Evolutionary conservation across 495 filamentous ascomycete genomes (phyloP).

Genomic region (Aspergillus carlsbadensis): DNA sequence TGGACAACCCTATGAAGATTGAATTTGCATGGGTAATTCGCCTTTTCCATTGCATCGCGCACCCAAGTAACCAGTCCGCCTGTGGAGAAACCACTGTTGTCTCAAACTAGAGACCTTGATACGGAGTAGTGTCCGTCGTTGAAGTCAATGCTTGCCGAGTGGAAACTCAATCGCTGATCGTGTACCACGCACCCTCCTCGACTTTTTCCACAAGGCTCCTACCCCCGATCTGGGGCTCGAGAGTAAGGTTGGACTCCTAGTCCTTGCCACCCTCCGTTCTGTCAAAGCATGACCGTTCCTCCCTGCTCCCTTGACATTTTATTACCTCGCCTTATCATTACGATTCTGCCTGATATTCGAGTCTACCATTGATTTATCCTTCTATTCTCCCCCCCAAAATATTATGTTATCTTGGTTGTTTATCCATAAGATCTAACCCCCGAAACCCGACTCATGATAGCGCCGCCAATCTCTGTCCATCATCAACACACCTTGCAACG

Average conservation of each 20-base stretch:
- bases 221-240: constrained; percentile 5
- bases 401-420: constrained; percentile 4
- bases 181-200: constrained; percentile 8
- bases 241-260: constrained; percentile 7
- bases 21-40: background rate
- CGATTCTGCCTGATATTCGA: background rate
- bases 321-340: constrained; percentile 7
- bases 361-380: background rate
- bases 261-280: constrained; percentile 20
- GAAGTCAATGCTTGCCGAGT: constrained; percentile 2
- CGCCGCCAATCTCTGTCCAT: constrained; percentile 8
- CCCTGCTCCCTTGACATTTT: constrained; percentile 1
- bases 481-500: constrained; percentile 10
- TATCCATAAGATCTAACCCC: background rate
- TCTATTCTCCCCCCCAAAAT: background rate
- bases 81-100: background rate
- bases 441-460: constrained; percentile 2
- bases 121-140: constrained; percentile 2
- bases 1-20: background rate
- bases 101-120: background rate
- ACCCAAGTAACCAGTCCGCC: background rate
- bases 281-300: constrained; percentile 8
- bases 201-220: constrained; percentile 16
- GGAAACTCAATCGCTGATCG: constrained; percentile 5
- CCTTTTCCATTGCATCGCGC: background rate